phyloP scores from a whole-genome alignment of 1,284 basidiomycete genomes.

The Coniophora puteana region DNA sequence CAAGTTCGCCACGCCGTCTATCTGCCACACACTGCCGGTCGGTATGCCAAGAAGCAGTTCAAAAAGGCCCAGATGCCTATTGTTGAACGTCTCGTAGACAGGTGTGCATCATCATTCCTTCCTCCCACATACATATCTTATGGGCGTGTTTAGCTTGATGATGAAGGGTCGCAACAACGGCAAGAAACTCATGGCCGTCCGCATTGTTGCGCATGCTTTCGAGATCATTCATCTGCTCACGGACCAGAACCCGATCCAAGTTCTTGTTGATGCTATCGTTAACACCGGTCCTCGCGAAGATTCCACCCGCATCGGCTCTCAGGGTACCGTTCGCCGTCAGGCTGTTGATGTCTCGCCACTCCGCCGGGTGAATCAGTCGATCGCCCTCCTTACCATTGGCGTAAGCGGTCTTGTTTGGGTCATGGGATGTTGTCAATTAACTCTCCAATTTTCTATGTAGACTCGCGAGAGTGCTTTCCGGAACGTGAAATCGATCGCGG shows the following conservation, averaged over 20 bases:
- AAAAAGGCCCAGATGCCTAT: conserved; percentile 99
- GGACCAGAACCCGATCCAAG: conserved; percentile 99
- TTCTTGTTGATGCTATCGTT: conserved; percentile 97
- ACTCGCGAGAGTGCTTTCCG: conserved; percentile 99
- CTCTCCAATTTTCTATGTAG: conserved; percentile 33
- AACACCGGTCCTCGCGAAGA: conserved; percentile 99
- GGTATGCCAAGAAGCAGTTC: conserved; percentile 99
- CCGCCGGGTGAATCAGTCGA: conserved; percentile 96
- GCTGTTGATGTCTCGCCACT: conserved; percentile 99
- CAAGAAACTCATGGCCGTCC: conserved; percentile 99
- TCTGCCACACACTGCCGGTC: conserved; percentile 97
- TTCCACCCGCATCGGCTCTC: conserved; percentile 99
- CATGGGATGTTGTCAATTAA: conserved; percentile 6
- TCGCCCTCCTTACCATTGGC: conserved; percentile 93
- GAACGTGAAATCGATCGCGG: conserved; percentile 98
- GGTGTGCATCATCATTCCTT: conserved; percentile 45
- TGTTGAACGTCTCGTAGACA: conserved; percentile 98
- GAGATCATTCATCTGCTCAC: conserved; percentile 99
- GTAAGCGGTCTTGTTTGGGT: conserved; percentile 46
- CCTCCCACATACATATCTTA: conserved; percentile 5
- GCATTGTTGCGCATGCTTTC: conserved; percentile 99
- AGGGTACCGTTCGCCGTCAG: conserved; percentile 99
- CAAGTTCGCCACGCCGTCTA: conserved; percentile 99
- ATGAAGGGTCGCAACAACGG: conserved; percentile 99
- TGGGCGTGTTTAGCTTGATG: conserved; percentile 69